Base-by-base conservation (phyloP, 345 rosid species). In the Xanthoceras sorbifolium region DNA sequence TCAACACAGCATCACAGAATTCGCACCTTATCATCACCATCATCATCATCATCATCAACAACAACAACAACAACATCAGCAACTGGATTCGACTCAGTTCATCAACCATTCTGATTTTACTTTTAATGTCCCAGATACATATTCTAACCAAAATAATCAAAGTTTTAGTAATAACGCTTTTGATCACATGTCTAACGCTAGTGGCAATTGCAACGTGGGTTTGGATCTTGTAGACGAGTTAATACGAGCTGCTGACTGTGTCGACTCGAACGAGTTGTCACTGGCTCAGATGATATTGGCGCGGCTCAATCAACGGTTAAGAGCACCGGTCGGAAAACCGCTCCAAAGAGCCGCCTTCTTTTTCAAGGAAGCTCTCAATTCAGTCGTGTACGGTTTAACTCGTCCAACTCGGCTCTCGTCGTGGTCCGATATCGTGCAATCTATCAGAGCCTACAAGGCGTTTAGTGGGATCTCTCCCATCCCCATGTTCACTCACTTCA, bases 401-500 rank as follows among this genome's bases (percentile, higher is more conserved):
- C 87, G 90, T 64, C 64, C 82, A 8, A 62, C 38, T 72, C 84
- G 80, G 50, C 84, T 83, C 62, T 84, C 95, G 59, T 84, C 94
- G 0, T 91, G 91, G 94, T 81, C 89, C 10, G 93, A 94, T 40
- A 86, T 91, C 17, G 89, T 97, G 38, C 96, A 94, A 64, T 90
- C 87, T 14, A 89, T 97, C 59, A 78, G 80, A 54, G 91, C 97
- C 6, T 86, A 90, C 79, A 91, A 88, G 79, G 92, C 87, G 68
- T 97, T 85, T 82, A 90, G 90, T 61, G 91, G 81, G 3, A 81
- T 91, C 57, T 94, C 98, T 20, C 99, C 98, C 6, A 89, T 97
- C 28, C 94, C 98, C 71, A 92, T 97, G 88, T 97, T 97, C 78
- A 82, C 90, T 14, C 97, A 94, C 74, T 91, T 94, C 89, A 94